phyloP scores from a whole-genome alignment of 2,329 filamentous ascomycete species.

The Penicillium sp. region DNA sequence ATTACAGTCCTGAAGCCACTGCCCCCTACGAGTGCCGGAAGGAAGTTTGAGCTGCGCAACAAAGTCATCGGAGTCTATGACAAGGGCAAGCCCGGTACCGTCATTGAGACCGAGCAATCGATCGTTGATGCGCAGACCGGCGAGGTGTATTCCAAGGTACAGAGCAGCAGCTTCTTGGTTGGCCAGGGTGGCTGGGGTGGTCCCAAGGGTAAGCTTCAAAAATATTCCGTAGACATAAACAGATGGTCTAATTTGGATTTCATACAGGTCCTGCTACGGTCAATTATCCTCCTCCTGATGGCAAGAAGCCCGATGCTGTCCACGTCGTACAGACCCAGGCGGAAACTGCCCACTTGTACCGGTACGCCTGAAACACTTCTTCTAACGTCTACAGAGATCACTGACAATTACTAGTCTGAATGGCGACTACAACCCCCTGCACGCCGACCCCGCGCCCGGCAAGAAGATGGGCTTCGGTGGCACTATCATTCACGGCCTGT shows the following conservation, averaged over 20 bases:
- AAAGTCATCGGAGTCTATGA: constrained; percentile 86
- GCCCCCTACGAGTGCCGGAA: constrained; percentile 69
- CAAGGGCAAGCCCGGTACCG: constrained; percentile 80
- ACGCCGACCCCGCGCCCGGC: constrained; percentile 82
- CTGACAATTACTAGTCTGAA: constrained; percentile 61
- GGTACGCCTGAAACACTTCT: constrained; percentile 37
- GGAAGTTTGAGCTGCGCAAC: constrained; percentile 72
- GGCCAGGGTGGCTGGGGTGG: constrained; percentile 84
- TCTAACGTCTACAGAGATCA: background rate
- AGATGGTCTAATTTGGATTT: background rate
- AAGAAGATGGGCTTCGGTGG: constrained; percentile 90
- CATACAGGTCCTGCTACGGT: constrained; percentile 63
- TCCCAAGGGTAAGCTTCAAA: constrained; percentile 67
- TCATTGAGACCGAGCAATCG: constrained; percentile 76
- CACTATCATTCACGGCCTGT: constrained; percentile 85
- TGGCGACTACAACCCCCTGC: constrained; percentile 92
- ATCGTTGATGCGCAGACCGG: constrained; percentile 70
- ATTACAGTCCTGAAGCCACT: constrained; percentile 76
- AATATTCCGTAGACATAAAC: background rate
- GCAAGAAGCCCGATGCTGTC: constrained; percentile 68
- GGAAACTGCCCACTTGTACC: constrained; percentile 75
- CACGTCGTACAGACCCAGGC: constrained; percentile 69
- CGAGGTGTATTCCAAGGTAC: constrained; percentile 70
- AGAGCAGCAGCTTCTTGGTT: constrained; percentile 75
- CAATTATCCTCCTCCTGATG: constrained; percentile 75